A percentile compares a stretch with the other conserved stretches of the same genome.
phyloP scores from a whole-genome alignment of 345 rosid species.

The Reutealis trisperma region DNA sequence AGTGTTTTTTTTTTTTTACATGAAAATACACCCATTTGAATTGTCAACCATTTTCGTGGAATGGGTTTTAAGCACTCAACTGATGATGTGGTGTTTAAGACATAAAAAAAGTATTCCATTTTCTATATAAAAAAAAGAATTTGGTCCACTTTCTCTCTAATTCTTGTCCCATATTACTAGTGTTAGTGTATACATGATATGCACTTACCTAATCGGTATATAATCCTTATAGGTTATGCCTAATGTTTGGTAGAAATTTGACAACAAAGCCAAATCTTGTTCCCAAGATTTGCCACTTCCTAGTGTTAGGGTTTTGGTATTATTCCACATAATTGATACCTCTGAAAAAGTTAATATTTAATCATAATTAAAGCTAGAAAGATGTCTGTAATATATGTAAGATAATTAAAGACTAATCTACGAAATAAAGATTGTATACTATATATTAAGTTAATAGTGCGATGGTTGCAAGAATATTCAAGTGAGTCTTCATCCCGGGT shows the following conservation, averaged over 20 bases:
- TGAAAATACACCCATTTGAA: no score
- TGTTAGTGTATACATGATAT: background rate
- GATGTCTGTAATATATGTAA: background rate
- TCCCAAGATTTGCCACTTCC: slow-evolving; percentile 48
- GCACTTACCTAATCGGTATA: background rate
- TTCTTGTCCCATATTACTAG: background rate
- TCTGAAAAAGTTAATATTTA: slow-evolving; percentile 5
- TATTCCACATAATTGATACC: slow-evolving; percentile 15
- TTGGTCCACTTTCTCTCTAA: background rate
- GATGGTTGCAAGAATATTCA: no score
- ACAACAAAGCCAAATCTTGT: slow-evolving; percentile 36
- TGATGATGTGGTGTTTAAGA: background rate
- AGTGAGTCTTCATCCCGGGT: no score
- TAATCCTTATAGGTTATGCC: slow-evolving; percentile 4
- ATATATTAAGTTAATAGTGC: no score
- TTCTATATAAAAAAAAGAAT: no score
- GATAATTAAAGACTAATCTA: no score
- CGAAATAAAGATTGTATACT: no score
- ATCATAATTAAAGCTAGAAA: slow-evolving; percentile 25
- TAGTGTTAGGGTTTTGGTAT: slow-evolving; percentile 22
- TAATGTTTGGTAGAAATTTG: slow-evolving; percentile 19
- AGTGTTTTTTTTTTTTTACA: no score
- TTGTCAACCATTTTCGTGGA: no score
- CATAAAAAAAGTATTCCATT: no score
- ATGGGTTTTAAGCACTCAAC: no score